Evolutionary conservation across 495 filamentous ascomycete genomes (phyloP), one percentile per base, ranked within the genome.

Genomic region (Penicillium simplicissimum): DNA sequence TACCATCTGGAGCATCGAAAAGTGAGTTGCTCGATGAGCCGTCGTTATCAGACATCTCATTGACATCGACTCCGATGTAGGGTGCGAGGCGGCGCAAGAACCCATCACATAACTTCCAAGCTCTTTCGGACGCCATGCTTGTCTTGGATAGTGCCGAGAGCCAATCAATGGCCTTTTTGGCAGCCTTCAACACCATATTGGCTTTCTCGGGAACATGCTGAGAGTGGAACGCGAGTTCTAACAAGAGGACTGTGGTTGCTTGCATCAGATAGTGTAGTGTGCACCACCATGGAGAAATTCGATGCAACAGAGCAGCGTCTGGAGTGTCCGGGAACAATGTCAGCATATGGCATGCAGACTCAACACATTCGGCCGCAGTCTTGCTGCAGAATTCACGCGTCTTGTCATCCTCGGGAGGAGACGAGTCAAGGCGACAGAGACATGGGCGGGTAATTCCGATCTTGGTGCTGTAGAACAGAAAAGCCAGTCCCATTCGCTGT

Each of bases 191-290:
- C 5, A 86, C 75, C 48, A 80, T 78, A 5, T 71, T 72, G 0
- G 76, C 75, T 58, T 84, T 81, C 40, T 82, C 75, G 1, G 83
- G 82, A n/a, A 82, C 80, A 67, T 86, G 83, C 59, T 84, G 77
- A 14, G 76, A 75, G 33, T 72, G 68, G 59, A 82, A 84, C 17
- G 82, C 72, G 43, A 86, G 78, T 55, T 89, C 87, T 10, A 87
- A 69, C 37, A 88, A 76, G 4, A 90, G 74, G 1, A 89, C 77
- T 0, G 79, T 81, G 0, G 81, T 76, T 15, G 86, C 82, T 70
- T 87, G 84, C 75, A 86, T 87, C 15, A 89, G 67, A 47, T 85
- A 85, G 67, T 89, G 87, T 1, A 88, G 68, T 7, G 82, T 76
- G 56, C 78, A 83, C 87, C 87, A 90, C 85, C 86, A 90, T 21